Evolutionary conservation across 164 flowering plant genomes (phyloP).

Genomic region (Pachysandra terminalis): DNA sequence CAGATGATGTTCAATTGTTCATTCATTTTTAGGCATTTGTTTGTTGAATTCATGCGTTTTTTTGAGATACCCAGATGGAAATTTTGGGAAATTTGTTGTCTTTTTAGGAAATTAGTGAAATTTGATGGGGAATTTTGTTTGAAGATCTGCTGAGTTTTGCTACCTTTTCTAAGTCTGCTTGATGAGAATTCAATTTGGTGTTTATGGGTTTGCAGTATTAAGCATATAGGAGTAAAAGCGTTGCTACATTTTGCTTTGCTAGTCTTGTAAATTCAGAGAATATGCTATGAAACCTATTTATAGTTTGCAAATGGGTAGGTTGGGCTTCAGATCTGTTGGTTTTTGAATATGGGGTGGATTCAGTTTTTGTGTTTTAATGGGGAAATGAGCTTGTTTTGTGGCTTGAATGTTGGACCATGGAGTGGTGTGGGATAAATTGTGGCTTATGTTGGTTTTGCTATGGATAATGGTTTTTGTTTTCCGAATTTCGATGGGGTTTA

Average conservation of each 20-base stretch:
- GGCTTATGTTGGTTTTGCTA: neutral
- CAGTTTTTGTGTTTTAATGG: neutral
- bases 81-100: slow-evolving; percentile 10
- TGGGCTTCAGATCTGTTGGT: slow-evolving; percentile 1
- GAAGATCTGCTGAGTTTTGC: neutral
- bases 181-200: slow-evolving; percentile 1
- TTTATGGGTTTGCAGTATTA: slow-evolving; percentile 8
- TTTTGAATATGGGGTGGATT: no score
- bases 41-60: slow-evolving; percentile 6
- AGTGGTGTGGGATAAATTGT: neutral
- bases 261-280: neutral
- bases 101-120: neutral
- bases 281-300: neutral
- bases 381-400: neutral
- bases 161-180: neutral
- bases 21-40: neutral
- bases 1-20: neutral
- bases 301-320: neutral
- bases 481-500: neutral
- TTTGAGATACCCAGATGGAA: slow-evolving; percentile 26
- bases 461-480: neutral
- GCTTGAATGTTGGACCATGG: no score
- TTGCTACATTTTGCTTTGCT: neutral
- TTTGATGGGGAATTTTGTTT: neutral
- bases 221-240: neutral